phyloP scores from a whole-genome alignment of 140 eudicot species.

The Flaveria floridana region DNA sequence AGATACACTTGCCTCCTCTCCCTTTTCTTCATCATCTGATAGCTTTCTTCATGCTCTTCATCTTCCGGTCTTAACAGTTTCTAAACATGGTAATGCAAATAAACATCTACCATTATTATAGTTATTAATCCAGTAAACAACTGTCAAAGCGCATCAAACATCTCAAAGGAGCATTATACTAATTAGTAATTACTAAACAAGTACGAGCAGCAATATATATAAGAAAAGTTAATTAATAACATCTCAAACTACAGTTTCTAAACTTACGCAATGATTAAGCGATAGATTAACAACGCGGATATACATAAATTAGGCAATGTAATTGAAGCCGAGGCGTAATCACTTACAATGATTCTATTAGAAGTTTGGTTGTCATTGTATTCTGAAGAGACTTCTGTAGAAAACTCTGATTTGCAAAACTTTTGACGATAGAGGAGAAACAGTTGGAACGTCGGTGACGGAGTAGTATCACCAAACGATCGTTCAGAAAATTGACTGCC shows the following conservation, averaged over 20 bases:
- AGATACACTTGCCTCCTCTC: constrained; percentile 81
- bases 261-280: constrained; percentile 11
- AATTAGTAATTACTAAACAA: not conserved
- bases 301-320: constrained; percentile 2
- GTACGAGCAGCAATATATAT: constrained; percentile 12
- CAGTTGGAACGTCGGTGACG: constrained; percentile 71
- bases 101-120: constrained; percentile 3
- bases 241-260: not conserved
- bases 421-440: constrained; percentile 47
- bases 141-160: constrained; percentile 23
- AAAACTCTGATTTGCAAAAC: constrained; percentile 49
- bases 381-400: constrained; percentile 21
- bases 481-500: constrained; percentile 92
- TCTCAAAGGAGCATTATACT: constrained; percentile 6
- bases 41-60: constrained; percentile 74
- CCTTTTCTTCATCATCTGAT: constrained; percentile 61
- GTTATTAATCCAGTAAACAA: constrained; percentile 12
- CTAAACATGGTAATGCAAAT: constrained; percentile 19
- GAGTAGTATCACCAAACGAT: constrained; percentile 51
- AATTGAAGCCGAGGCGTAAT: constrained; percentile 15
- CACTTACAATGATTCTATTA: constrained; percentile 45
- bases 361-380: constrained; percentile 23
- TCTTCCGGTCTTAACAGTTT: constrained; percentile 63
- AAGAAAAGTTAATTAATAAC: not conserved
- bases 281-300: constrained; percentile 9